A percentile compares a stretch with the other conserved stretches of the same genome.
phyloP scores from a whole-genome alignment of 2,329 filamentous ascomycete species.

The Fusarium dimerum region DNA sequence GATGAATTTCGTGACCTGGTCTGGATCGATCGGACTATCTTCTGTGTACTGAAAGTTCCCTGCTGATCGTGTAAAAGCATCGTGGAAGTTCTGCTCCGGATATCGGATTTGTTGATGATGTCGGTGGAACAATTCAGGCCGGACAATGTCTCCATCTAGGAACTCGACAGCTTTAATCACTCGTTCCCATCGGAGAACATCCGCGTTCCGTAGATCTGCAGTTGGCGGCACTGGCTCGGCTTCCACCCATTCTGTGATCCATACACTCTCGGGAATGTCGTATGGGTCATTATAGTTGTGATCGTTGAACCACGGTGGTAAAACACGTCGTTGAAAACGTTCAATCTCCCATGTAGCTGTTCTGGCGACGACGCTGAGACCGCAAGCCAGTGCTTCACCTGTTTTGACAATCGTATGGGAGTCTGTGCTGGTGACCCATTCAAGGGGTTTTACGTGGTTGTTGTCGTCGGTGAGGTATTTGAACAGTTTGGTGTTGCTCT shows the following conservation, averaged over 20 bases:
- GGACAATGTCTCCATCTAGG: constrained; percentile 1
- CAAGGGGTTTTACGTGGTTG: neutral
- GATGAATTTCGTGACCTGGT: constrained; percentile 6
- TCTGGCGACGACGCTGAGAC: constrained; percentile 5
- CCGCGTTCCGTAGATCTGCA: neutral
- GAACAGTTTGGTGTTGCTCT: neutral
- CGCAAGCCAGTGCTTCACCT: constrained; percentile 4
- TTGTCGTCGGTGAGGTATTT: constrained; percentile 7
- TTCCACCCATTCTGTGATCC: constrained; percentile 7
- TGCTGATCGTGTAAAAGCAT: constrained; percentile 9
- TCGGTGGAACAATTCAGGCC: constrained; percentile 3
- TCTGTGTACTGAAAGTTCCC: constrained; percentile 10
- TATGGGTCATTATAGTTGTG: constrained; percentile 2
- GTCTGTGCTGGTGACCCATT: constrained; percentile 2
- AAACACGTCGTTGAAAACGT: constrained; percentile 3
- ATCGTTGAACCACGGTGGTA: constrained; percentile 6
- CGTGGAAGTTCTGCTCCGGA: constrained; percentile 8
- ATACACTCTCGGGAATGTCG: constrained; percentile 3
- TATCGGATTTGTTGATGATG: constrained; percentile 3
- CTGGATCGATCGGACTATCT: constrained; percentile 7
- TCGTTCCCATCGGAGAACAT: constrained; percentile 5
- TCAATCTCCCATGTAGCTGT: constrained; percentile 3
- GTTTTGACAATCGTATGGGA: constrained; percentile 2
- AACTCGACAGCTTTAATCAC: constrained; percentile 7
- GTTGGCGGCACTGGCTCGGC: constrained; percentile 2